These are phyloP conservation scores for Backusella liffmaniae DNA, from an alignment of 192 early-diverging fungal genomes.

Conservation along the genomic window DNA sequence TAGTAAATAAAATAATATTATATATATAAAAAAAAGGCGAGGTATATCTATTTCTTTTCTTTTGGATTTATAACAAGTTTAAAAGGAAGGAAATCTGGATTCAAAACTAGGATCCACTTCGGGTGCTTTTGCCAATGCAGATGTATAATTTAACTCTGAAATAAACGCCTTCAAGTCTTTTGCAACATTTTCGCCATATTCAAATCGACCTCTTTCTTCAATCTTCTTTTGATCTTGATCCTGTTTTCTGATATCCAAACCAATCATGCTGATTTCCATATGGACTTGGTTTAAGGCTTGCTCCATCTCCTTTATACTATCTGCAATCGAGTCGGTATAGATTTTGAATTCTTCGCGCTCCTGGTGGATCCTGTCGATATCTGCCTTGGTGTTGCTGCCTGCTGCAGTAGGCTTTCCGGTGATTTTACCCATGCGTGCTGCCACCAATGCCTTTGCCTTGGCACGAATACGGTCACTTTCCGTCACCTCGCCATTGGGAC, in stretches of 20 bases:
- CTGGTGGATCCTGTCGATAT: slow-evolving; percentile 21
- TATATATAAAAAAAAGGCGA: not conserved
- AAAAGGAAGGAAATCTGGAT: slow-evolving; percentile 33
- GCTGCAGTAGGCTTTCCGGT: slow-evolving; percentile 37
- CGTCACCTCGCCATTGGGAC: slow-evolving; percentile 50
- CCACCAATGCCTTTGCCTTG: slow-evolving; percentile 51
- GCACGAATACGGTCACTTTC: slow-evolving; percentile 53
- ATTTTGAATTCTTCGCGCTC: slow-evolving; percentile 26
- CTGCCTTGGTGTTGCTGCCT: not conserved
- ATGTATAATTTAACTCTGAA: slow-evolving; percentile 17
- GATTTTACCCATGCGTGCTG: slow-evolving; percentile 49
- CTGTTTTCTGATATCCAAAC: slow-evolving; percentile 30
- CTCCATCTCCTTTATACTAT: slow-evolving; percentile 11
- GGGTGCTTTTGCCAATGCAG: slow-evolving; percentile 26
- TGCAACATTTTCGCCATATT: slow-evolving; percentile 23
- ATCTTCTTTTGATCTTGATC: slow-evolving; percentile 30
- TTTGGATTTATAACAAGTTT: not conserved
- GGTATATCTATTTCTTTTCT: not conserved
- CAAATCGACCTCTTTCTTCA: slow-evolving; percentile 34
- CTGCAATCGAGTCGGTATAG: slow-evolving; percentile 19
- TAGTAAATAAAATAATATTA: not conserved
- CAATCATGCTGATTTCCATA: slow-evolving; percentile 32
- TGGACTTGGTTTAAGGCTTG: slow-evolving; percentile 14
- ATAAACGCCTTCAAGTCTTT: slow-evolving; percentile 33
- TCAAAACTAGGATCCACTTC: slow-evolving; percentile 38